Base-by-base conservation (phyloP, 345 rosid genomes). In the Gossypium sturtianum region DNA sequence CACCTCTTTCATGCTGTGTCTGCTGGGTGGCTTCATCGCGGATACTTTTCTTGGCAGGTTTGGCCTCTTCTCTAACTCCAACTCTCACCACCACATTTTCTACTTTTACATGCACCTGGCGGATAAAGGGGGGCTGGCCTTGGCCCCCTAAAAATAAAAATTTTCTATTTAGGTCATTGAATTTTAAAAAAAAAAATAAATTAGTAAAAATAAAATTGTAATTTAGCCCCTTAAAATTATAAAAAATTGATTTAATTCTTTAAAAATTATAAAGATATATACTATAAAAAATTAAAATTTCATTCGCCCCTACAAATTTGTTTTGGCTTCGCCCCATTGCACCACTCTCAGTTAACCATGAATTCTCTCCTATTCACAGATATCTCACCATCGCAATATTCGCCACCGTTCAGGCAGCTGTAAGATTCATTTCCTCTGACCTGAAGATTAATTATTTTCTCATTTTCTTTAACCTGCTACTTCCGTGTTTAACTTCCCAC, bases 41-140 rank as follows among this genome's bases (percentile, higher is more conserved):
- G 99, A 95, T 76, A 89, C 99, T 56, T 95, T 89, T 76, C 98
- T 95, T n/a, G 99, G 99, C 80, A 88, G 98, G 97, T 91, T 13
- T 29, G 48, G 6, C 8, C 12, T 4, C 2, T 12, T 59, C 45
- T 41, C 66, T 11, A 19, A 43, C 56, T 59, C 20, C 11, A 2
- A 29, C 19, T 4, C 38, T 4, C 7, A 34, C 8, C 3, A 71
- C n/a, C 9, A 19, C 15, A 2, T 47, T 25, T 41, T 25, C 2
- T 48, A 3, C 3, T 25, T 67, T 25, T 57, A 15, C 43, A 15
- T 25, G 34, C 34, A 25, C 27, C 1, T 25, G 27, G 27, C 3
- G 3, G 27, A 25, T 25, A 25, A 25, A 25, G 0, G 0, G 3
- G 3, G 2, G 27, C 27, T 25, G 27, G 27, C 2, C 0, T 0